These are phyloP conservation scores for Yamadazyma laniorum DNA, from an alignment of 805 yeast genomes.

Conservation along the genomic window DNA sequence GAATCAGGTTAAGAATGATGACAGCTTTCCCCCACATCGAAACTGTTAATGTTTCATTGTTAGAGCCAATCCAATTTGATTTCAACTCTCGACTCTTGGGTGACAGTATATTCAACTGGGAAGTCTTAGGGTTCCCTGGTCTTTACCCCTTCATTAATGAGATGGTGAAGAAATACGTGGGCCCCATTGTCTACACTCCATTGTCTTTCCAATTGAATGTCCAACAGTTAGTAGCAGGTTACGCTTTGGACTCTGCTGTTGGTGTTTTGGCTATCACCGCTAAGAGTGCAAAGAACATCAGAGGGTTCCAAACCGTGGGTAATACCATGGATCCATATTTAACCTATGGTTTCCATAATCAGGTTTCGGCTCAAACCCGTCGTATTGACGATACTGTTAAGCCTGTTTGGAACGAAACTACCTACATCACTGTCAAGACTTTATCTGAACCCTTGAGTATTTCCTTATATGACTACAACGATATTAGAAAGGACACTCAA, in stretches of 20 bases:
- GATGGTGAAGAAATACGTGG: constrained; percentile 81
- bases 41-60: constrained; percentile 79
- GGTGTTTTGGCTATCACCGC: constrained; percentile 79
- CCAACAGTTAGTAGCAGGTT: constrained; percentile 85
- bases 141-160: constrained; percentile 76
- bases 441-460: constrained; percentile 81
- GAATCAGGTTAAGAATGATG: constrained; percentile 89
- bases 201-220: constrained; percentile 90
- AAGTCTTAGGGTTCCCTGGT: constrained; percentile 84
- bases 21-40: constrained; percentile 89
- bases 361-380: constrained; percentile 65
- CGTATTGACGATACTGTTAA: constrained; percentile 61
- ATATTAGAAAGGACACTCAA: constrained; percentile 71
- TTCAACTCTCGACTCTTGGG: constrained; percentile 75
- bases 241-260: constrained; percentile 72
- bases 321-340: constrained; percentile 91
- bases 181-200: constrained; percentile 86
- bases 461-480: constrained; percentile 73
- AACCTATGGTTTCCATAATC: constrained; percentile 59
- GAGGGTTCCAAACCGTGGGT: constrained; percentile 66
- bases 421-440: constrained; percentile 66
- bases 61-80: constrained; percentile 88
- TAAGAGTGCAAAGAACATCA: constrained; percentile 64
- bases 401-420: constrained; percentile 85
- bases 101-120: constrained; percentile 83